Evolutionary conservation across 1,139 yeast species (phyloP).

Genomic region (Taphrina pruni): DNA sequence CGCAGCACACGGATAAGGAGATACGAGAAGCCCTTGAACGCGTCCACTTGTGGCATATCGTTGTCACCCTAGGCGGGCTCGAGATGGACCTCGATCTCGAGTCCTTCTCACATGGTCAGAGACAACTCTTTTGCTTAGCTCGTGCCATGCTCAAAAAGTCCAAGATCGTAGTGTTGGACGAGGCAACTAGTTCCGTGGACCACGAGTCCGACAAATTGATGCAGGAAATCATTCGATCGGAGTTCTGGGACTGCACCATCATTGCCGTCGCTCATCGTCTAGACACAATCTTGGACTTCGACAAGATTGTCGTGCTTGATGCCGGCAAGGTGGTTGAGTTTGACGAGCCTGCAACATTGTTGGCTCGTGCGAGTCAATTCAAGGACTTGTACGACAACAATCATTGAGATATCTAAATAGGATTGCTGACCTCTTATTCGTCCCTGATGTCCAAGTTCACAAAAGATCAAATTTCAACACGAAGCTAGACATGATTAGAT

Average conservation of each 20-base stretch:
- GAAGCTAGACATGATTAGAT: too few species aligned
- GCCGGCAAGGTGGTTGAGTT: slow-evolving; percentile 71
- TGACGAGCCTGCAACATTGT: slow-evolving; percentile 59
- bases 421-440: too few species aligned
- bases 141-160: slow-evolving; percentile 68
- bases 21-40: slow-evolving; percentile 59
- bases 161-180: slow-evolving; percentile 65
- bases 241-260: slow-evolving; percentile 70
- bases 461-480: too few species aligned
- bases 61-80: slow-evolving; percentile 69
- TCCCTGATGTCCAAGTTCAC: too few species aligned
- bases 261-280: slow-evolving; percentile 82
- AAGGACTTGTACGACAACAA: slow-evolving; percentile 43
- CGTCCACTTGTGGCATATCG: slow-evolving; percentile 55
- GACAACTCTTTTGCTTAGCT: slow-evolving; percentile 69
- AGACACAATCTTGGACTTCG: slow-evolving; percentile 82
- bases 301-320: slow-evolving; percentile 70
- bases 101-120: slow-evolving; percentile 63
- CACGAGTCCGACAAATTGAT: slow-evolving; percentile 73
- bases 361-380: slow-evolving; percentile 50
- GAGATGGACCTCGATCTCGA: slow-evolving; percentile 70
- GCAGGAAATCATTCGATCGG: slow-evolving; percentile 53
- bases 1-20: slow-evolving; percentile 70
- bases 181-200: slow-evolving; percentile 74
- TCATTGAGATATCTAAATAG: background rate